Evolutionary conservation across 169 alveolate species (phyloP).

Genomic region (Eimeria nieschulzi): DNA sequence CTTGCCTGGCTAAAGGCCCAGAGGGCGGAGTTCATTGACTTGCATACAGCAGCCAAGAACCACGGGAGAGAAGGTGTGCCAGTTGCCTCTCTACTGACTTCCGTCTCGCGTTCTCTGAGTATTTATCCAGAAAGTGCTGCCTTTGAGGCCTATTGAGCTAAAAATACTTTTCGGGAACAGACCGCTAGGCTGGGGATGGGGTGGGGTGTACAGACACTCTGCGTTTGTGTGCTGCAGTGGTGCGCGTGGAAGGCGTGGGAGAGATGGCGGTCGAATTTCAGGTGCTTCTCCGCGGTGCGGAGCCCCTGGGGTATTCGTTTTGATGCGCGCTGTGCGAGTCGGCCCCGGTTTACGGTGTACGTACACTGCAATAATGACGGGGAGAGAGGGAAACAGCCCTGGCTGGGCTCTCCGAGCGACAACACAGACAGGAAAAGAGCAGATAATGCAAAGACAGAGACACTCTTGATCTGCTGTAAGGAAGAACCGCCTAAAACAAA

Average conservation of each 20-base stretch:
- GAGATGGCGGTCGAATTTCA: background rate
- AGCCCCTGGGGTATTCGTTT: constrained; percentile 13
- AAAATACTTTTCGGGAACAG: background rate
- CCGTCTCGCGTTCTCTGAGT: too few relatives aligned
- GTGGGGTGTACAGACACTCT: background rate
- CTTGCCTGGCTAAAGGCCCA: constrained; percentile 10
- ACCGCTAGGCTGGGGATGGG: background rate
- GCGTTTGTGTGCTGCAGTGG: background rate
- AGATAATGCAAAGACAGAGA: too few relatives aligned
- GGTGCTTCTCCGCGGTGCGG: constrained; percentile 1
- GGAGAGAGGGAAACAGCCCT: too few relatives aligned
- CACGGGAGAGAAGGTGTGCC: constrained; percentile 6
- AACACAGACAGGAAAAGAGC: too few relatives aligned
- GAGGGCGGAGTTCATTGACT: constrained; percentile 30
- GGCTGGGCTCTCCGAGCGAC: too few relatives aligned
- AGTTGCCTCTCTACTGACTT: background rate
- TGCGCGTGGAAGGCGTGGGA: constrained; percentile 5
- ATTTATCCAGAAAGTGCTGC: too few relatives aligned
- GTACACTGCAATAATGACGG: too few relatives aligned
- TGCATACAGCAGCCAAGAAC: background rate
- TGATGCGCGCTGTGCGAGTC: background rate
- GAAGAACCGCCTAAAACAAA: too few relatives aligned
- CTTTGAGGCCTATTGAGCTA: too few relatives aligned
- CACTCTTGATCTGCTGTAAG: too few relatives aligned
- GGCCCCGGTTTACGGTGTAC: too few relatives aligned